phyloP scores from a whole-genome alignment of 148 eudicot species.

The Fagopyrum homotropicum region DNA sequence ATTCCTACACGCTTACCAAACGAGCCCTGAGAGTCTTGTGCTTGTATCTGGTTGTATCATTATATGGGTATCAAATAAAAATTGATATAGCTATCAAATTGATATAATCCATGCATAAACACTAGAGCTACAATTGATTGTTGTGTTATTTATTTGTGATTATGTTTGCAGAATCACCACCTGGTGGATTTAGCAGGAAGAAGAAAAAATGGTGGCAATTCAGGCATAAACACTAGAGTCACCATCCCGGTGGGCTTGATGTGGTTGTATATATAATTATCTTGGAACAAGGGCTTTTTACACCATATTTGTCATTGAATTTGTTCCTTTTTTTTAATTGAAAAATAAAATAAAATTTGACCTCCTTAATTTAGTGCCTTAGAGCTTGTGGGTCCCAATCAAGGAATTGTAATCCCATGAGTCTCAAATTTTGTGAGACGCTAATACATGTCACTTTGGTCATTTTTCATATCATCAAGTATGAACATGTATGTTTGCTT shows the following conservation, averaged over 20 bases:
- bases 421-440: not conserved
- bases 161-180: conserved; percentile 46
- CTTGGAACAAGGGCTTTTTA: not conserved
- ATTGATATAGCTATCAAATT: too few relatives aligned
- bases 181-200: conserved; percentile 43
- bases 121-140: not conserved
- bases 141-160: not conserved
- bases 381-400: not conserved
- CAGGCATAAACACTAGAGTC: conserved; percentile 34
- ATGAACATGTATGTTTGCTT: not conserved
- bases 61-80: too few relatives aligned
- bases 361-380: not conserved
- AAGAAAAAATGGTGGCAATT: conserved; percentile 81
- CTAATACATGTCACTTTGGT: conserved; percentile 1
- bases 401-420: not conserved
- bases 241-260: not conserved
- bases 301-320: not conserved
- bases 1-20: too few relatives aligned
- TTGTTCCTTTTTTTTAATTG: not conserved
- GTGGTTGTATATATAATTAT: not conserved
- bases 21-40: not conserved
- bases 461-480: not conserved
- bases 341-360: not conserved
- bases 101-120: too few relatives aligned
- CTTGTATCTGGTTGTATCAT: not conserved